A percentile compares a stretch with the other conserved stretches of the same genome.
Evolutionary conservation across 345 rosid genomes (phyloP).

Genomic region (Populus simonii): DNA sequence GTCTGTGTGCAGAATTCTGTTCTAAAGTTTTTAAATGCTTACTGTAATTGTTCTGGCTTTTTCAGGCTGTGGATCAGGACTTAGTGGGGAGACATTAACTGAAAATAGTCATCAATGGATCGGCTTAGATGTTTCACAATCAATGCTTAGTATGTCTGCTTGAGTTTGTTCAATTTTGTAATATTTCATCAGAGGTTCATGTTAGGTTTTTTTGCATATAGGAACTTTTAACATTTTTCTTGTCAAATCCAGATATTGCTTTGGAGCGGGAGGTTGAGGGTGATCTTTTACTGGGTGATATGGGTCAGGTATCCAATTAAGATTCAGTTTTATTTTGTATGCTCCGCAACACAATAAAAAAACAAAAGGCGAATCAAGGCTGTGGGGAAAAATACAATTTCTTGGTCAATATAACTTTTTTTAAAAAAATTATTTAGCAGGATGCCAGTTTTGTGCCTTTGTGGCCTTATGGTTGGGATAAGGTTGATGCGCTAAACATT

Average conservation of each 20-base stretch:
- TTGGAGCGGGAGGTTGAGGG: slow-evolving; percentile 87
- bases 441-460: neutral
- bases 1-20: neutral
- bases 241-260: slow-evolving; percentile 53
- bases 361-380: neutral
- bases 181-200: neutral
- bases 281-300: slow-evolving; percentile 86
- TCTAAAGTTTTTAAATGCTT: neutral
- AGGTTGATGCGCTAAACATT: neutral
- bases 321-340: neutral
- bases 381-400: neutral
- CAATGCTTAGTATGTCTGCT: slow-evolving; percentile 71
- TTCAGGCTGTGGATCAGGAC: slow-evolving; percentile 91
- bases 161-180: neutral
- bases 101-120: slow-evolving; percentile 85
- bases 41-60: neutral
- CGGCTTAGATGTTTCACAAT: slow-evolving; percentile 81
- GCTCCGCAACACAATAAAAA: neutral
- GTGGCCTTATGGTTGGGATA: neutral
- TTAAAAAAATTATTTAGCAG: neutral
- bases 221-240: neutral
- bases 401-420: neutral
- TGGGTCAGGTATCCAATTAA: slow-evolving; percentile 74
- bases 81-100: slow-evolving; percentile 85
- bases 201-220: neutral